Conservation (phyloP, 2,329 filamentous ascomycete genomes). For the Fusarium phyllophilum region DNA sequence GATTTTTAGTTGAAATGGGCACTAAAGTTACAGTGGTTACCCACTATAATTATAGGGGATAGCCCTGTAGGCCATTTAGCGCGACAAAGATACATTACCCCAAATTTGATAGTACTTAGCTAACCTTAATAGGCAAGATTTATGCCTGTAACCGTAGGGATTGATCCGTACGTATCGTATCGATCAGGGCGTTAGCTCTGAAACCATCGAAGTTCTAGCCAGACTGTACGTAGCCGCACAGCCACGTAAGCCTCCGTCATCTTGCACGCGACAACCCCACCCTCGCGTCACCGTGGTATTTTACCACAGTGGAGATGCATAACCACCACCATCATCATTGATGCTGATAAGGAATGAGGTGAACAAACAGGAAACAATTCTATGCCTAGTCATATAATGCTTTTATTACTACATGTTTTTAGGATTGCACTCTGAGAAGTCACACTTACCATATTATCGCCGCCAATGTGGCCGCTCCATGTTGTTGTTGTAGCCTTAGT, state of each 20-base stretch:
- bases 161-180: too few species aligned
- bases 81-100: too few species aligned
- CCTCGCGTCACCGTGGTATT: not conserved
- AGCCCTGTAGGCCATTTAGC: too few species aligned
- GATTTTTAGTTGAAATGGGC: too few species aligned
- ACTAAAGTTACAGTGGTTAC: too few species aligned
- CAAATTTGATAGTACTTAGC: too few species aligned
- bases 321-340: not conserved
- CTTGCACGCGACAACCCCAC: not conserved
- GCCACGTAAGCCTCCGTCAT: slow-evolving; percentile 13
- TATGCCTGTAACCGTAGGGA: too few species aligned
- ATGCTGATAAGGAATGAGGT: not conserved
- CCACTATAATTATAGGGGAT: too few species aligned
- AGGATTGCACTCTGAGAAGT: not conserved
- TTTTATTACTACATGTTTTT: not conserved
- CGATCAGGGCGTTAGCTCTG: too few species aligned
- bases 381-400: not conserved
- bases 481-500: not conserved
- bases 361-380: not conserved
- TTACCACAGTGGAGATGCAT: not conserved
- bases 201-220: not conserved
- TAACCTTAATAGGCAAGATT: too few species aligned
- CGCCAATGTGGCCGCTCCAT: not conserved
- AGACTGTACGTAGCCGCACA: not conserved
- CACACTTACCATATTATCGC: not conserved